Base-by-base conservation (phyloP, 2,329 filamentous ascomycete species). In the Aspergillus pseudoterreus region DNA sequence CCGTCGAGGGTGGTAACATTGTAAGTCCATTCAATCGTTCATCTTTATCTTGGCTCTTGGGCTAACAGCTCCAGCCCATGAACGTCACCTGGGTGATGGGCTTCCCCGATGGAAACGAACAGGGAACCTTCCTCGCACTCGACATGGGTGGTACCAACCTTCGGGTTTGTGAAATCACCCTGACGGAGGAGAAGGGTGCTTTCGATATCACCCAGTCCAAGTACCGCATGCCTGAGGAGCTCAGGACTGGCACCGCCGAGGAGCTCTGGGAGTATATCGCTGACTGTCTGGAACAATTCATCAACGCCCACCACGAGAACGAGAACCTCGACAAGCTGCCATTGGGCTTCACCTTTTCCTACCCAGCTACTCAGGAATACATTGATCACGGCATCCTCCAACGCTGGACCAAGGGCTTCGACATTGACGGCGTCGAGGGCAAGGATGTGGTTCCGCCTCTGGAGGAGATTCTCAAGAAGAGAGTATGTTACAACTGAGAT, bases 71-170 rank as follows among this genome's bases (percentile, higher is more conserved):
- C 45, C 62, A 95, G 90, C 92, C 92, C 54, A 96, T 97, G 92
- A 96, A 96, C 75, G 88, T 92, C 53, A 95, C 92, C 50, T 96
- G 92, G 92, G 91, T 95, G 57, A 91, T 95, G 84, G 83, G 83
- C 43, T 90, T 90, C 71, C 92, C 92, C 19, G 87, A 87, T 67
- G 92, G 92, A 58, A 73, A 92, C 59, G 92, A 96, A 73, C 88
- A 85, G 8, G 92, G 92, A 55, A 94, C 87, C 12, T 96, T 85
- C 71, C 79, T 97, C 36, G 91, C 92, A 50, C 80, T 97, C 39
- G 92, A 97, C 68, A 95, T 97, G 88, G 92, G 92, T 52, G 92
- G 92, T 63, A 97, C 92, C 65, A 97, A 97, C 72, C 77, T 96
- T 56, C 88, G 92, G 69, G 92, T 97, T 59, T 96, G 92, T 73